Base-by-base conservation (phyloP, 2,329 filamentous ascomycete genomes). In the Escovopsis sp. region DNA sequence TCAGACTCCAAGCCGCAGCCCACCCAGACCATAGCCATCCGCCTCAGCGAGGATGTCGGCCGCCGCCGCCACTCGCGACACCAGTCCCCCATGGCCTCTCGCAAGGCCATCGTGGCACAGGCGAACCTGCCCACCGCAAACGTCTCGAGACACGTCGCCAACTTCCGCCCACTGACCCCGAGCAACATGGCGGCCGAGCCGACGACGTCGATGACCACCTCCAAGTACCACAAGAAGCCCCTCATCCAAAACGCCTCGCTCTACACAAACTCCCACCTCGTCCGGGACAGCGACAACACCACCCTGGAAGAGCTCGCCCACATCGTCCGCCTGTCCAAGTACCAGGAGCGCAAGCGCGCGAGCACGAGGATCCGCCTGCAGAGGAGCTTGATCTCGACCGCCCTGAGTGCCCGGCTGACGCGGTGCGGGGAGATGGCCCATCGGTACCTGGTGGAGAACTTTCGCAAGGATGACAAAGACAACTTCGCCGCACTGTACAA, bases 331-430 rank as follows among this genome's bases (percentile, higher is more conserved):
- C 67, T 87, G 48, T 82, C 82, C 57, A 82, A 80, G 54, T 86
- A 87, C 59, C 84, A 89, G 62, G 80, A 85, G 68, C 81, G 82
- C 68, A 83, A 85, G 68, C 77, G 82, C 63, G 70, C 74, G 49
- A 80, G 81, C 56, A 82, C 80, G 38, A 73, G 84, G 51, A 69
- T 82, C 49, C 79, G 82, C 44, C 70, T 91, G 42, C 82, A 87
- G 58, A 72, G 80, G 55, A 83, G 75, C 55, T 67, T 88, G 47
- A 75, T 88, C 42, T 83, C 81, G 18, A 84, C 80, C 36, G 82
- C 82, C 34, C 67, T 87, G 45, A 85, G 80, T 49, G 77, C 81
- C 46, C 80, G 85, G 44, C 67, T 89, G 56, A 78, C 80, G 52
- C 75, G 82, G 50, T 85, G 80, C 53, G 80, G 82, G 49, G 80